Evolutionary conservation across 495 filamentous ascomycete species (phyloP).

Genomic region (Apodospora peruviana): DNA sequence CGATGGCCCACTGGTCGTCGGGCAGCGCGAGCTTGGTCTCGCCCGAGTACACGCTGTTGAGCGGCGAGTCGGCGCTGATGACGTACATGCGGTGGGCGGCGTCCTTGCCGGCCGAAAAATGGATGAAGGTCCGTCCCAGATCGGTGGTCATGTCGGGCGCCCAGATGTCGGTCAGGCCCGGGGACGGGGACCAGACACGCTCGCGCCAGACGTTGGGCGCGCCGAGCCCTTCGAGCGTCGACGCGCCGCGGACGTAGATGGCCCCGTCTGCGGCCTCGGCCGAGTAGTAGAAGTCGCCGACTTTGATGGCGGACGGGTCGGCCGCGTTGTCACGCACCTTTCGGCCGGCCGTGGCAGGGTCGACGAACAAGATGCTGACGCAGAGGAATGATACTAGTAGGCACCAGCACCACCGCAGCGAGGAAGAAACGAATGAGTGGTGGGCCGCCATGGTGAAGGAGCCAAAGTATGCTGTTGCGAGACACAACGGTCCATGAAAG

Average conservation of each 20-base stretch:
- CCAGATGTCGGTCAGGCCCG: slow-evolving; percentile 8
- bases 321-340: too few species aligned
- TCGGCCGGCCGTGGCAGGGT: too few species aligned
- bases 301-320: slow-evolving; percentile 6
- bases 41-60: not conserved
- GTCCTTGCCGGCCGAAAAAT: slow-evolving; percentile 8
- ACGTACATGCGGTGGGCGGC: slow-evolving; percentile 13
- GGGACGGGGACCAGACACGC: slow-evolving; percentile 6
- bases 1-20: slow-evolving; percentile 12
- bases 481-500: too few species aligned
- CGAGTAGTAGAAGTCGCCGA: slow-evolving; percentile 8
- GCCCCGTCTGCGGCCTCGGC: slow-evolving; percentile 6
- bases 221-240: slow-evolving; percentile 6
- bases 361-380: too few species aligned
- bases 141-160: slow-evolving; percentile 9
- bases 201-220: not conserved
- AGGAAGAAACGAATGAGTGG: too few species aligned
- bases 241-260: slow-evolving; percentile 8
- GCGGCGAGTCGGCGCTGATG: slow-evolving; percentile 4
- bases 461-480: too few species aligned
- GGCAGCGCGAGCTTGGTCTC: slow-evolving; percentile 6
- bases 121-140: slow-evolving; percentile 7
- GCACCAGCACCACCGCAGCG: too few species aligned
- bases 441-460: too few species aligned
- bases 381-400: too few species aligned